Base-by-base conservation (phyloP, 2,329 filamentous ascomycete genomes). In the Botrytis pseudocinerea region DNA sequence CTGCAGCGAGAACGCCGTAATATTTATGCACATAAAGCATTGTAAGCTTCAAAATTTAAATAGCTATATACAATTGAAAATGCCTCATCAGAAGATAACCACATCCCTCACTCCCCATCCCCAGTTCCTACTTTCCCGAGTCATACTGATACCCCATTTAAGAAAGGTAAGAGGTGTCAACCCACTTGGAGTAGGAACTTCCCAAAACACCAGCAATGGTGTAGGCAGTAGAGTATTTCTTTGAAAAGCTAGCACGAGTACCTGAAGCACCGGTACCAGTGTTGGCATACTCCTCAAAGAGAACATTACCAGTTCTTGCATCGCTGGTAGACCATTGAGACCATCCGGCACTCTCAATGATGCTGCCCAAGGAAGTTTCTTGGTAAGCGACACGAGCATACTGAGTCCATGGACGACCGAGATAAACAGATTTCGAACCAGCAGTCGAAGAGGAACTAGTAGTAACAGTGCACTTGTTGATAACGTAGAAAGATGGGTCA, bases 341-440 rank as follows among this genome's bases (percentile, higher is more conserved):
- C 87, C 88, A 89, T 1, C 87, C 87, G 4, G 82, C 82, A 4
- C 80, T 74, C 73, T 87, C 87, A 75, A 90, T 84, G 32, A 89
- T 84, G n/a, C 81, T 80, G 12, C 81, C 81, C 74, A 90, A 78
- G 12, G 78, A 77, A 6, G 84, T 85, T 42, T 83, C 81, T 79
- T 88, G 87, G 79, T 88, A 84, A 18, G 84, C 82, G 25, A 88
- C 86, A n/a, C 85, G 80, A 16, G 86, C 83, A 73, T 85, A 87
- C 71, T 83, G 81, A 46, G 82, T 79, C 85, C 87, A 89, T 35
- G 87, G 87, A 4, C 87, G 83, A 8, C 87, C 87, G 35, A 89
- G 84, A 71, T 84, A 87, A 72, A 83, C 85, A 1, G 82, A 81
- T 0, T 83, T 85, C 2, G 80, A 73, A 0, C 78, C 73, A 14